Conservation (phyloP, 2,329 filamentous ascomycete genomes). For the Shiraia bambusicola region DNA sequence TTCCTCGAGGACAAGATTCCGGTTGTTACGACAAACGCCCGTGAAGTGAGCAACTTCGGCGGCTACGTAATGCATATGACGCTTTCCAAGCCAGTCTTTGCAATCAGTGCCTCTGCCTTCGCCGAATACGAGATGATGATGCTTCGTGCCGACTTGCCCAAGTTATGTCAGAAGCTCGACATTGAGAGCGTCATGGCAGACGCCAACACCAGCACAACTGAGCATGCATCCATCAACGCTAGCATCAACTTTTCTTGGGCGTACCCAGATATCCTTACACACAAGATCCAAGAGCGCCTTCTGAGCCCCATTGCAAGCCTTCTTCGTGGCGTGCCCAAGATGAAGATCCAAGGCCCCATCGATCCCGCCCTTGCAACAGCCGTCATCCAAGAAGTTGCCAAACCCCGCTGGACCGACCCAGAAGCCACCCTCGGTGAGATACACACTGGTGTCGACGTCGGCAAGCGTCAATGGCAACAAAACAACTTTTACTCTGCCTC, state of each 20-base stretch:
- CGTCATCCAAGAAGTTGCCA: constrained; percentile 17
- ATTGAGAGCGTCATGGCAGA: constrained; percentile 29
- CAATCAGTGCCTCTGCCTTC: constrained; percentile 16
- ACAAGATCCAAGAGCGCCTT: constrained; percentile 22
- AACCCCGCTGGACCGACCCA: constrained; percentile 29
- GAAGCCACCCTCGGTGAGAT: constrained; percentile 26
- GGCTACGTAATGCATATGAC: constrained; percentile 33
- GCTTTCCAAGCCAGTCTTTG: constrained; percentile 22
- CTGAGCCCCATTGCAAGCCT: constrained; percentile 21
- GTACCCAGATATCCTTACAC: constrained; percentile 17
- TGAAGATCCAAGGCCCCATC: constrained; percentile 22
- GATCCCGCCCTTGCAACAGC: constrained; percentile 11
- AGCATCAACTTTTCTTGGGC: constrained; percentile 17
- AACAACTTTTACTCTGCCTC: constrained; percentile 20
- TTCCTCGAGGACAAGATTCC: constrained; percentile 25
- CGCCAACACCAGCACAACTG: constrained; percentile 21
- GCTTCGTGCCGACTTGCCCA: constrained; percentile 25
- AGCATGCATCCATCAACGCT: constrained; percentile 22
- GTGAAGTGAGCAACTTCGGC: constrained; percentile 19
- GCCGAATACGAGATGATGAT: constrained; percentile 28
- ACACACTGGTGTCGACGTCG: constrained; percentile 27
- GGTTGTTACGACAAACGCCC: constrained; percentile 18
- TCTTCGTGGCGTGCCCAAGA: constrained; percentile 22
- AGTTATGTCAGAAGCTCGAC: constrained; percentile 23
- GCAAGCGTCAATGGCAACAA: constrained; percentile 32